Base-by-base conservation (phyloP, 345 rosid species). In the Lumnitzera racemosa region DNA sequence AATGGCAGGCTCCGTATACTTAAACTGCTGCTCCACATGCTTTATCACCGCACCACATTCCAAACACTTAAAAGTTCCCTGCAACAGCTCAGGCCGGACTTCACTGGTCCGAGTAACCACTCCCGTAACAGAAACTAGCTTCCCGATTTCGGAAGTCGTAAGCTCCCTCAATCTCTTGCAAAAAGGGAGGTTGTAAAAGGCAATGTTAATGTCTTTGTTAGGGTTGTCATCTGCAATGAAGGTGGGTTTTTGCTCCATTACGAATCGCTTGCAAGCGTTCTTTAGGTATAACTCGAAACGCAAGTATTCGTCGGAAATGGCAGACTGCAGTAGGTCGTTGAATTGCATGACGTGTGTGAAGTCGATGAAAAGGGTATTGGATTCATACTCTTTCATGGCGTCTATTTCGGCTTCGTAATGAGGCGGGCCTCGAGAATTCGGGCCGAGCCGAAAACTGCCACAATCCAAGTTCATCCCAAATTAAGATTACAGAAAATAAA, bases 91-190 rank as follows among this genome's bases (percentile, higher is more conserved):
- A 8, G 99, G 97, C 68, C 99, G 79, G 47, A 94, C 99, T 78
- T 88, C 97, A 15, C 99, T 94, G 0, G 99, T 86, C 47, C 97
- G 86, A 49, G 99, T 94, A 72, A 90, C 97, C 58, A 94, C 96
- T 27, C 99, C 96, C 0, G 87, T 76, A 46, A 94, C 97, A 0
- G 99, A 88, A 47, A 94, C 96, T 17, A 94, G 74, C 70, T 81
- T 90, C 58, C 97, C 99, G 50, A 94, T 84, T 70, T 94, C 97
- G 11, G 86, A 73, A 5, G 99, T 84, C 1, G 86, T 68, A 48
- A 94, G 73, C 81, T 94, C 99, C 68, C 99, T 74, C 74, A 88
- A 68, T 70, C 96, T 75, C 71, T 88, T 86, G 3, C 80, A 70
- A 57, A 80, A 86, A 51, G 99, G 95, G 64, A 90, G 84, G 49